Percentiles rank a stretch among this genome's conserved stretches.
These are phyloP conservation scores for Patellifolia procumbens DNA, from an alignment of 179 eudicot species.

Conservation along the genomic window DNA sequence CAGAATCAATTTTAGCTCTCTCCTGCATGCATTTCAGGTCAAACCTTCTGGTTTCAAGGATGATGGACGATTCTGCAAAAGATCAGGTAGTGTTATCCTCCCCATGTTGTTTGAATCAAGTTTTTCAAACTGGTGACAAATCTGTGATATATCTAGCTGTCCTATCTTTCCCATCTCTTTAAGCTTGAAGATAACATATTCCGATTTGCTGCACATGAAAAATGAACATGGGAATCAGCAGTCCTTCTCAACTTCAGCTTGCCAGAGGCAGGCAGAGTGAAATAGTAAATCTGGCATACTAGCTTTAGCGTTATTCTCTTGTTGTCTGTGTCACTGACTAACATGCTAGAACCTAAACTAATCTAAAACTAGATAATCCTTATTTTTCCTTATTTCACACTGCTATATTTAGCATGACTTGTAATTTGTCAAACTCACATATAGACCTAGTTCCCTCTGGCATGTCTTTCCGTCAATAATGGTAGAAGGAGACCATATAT, in stretches of 20 bases:
- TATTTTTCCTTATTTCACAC: too few relatives aligned
- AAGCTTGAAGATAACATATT: slow-evolving; percentile 57
- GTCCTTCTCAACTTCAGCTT: slow-evolving; percentile 1
- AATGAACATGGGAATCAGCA: not conserved
- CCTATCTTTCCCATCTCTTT: slow-evolving; percentile 68
- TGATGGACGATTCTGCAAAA: slow-evolving; percentile 35
- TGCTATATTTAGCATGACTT: too few relatives aligned
- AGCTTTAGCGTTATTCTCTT: too few relatives aligned
- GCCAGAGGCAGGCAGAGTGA: not conserved
- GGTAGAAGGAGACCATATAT: too few relatives aligned
- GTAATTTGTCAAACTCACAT: too few relatives aligned
- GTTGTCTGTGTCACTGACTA: too few relatives aligned
- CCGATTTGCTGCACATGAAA: slow-evolving; percentile 52
- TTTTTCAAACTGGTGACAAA: slow-evolving; percentile 54
- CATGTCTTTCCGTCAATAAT: too few relatives aligned
- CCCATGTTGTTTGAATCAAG: slow-evolving; percentile 57
- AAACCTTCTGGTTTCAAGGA: not conserved
- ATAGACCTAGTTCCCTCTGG: too few relatives aligned
- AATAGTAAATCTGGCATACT: not conserved
- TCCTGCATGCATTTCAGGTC: not conserved
- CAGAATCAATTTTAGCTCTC: too few relatives aligned
- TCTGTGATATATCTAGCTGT: slow-evolving; percentile 53
- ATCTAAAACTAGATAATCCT: too few relatives aligned
- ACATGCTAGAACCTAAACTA: too few relatives aligned
- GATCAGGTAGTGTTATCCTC: slow-evolving; percentile 51